These are phyloP conservation scores for Jimgerdemannia flammicorona DNA, from an alignment of 192 early-diverging fungal genomes.

Conservation along the genomic window DNA sequence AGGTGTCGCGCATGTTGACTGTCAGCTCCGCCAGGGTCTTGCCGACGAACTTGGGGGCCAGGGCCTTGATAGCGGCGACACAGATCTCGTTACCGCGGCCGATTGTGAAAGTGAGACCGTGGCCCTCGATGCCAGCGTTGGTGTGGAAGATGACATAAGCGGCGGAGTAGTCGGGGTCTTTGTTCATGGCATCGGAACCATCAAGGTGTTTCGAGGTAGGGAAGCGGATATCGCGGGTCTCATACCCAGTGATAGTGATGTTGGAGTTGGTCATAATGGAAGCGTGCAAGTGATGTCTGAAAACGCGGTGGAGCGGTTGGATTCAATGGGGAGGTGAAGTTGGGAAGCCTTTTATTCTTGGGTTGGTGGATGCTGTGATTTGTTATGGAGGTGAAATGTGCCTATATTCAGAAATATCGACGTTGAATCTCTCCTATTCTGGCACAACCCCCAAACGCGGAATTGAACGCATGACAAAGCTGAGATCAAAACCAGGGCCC, in stretches of 20 bases:
- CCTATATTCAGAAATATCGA: too few species aligned
- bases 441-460: background rate
- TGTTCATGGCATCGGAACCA: constrained; percentile 42
- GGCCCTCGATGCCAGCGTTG: constrained; percentile 21
- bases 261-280: constrained; percentile 6
- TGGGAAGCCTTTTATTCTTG: background rate
- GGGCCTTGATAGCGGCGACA: constrained; percentile 27
- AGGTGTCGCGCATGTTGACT: constrained; percentile 27
- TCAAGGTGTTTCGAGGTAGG: constrained; percentile 32
- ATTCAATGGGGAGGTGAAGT: background rate
- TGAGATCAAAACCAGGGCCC: too few species aligned
- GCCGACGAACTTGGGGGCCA: constrained; percentile 28
- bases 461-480: background rate
- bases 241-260: constrained; percentile 28
- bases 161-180: constrained; percentile 38
- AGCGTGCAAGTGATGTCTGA: too few species aligned
- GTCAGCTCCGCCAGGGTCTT: constrained; percentile 19
- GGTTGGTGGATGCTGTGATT: background rate
- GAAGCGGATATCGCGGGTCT: constrained; percentile 35
- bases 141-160: constrained; percentile 37
- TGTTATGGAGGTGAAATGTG: background rate
- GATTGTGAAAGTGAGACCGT: constrained; percentile 35
- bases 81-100: constrained; percentile 35
- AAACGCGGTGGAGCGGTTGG: background rate
- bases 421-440: background rate